phyloP scores from a whole-genome alignment of 306 rosid genomes.

The Pyrus pyrifolia region DNA sequence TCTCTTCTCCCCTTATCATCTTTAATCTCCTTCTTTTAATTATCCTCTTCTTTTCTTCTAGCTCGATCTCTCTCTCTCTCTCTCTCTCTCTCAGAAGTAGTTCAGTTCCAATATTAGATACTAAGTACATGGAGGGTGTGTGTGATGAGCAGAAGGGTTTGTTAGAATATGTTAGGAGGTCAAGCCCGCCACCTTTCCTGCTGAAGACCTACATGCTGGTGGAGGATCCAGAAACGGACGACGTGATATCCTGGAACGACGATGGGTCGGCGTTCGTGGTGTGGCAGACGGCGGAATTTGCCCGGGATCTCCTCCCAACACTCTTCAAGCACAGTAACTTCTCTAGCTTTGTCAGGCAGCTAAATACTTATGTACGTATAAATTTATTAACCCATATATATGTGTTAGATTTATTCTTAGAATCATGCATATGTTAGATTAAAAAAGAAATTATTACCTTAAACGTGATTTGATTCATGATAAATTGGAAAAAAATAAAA shows the following conservation, averaged over 20 bases:
- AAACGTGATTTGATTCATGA: not conserved
- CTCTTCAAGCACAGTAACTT: slow-evolving; percentile 96
- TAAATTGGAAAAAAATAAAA: not conserved
- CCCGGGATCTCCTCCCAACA: slow-evolving; percentile 89
- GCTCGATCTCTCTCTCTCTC: not conserved
- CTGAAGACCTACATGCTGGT: slow-evolving; percentile 76
- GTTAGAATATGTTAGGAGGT: slow-evolving; percentile 59
- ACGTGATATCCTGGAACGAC: slow-evolving; percentile 62
- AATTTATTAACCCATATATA: not conserved
- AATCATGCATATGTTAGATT: not conserved
- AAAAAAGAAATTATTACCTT: not conserved
- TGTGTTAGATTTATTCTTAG: not conserved
- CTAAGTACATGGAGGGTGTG: slow-evolving; percentile 22
- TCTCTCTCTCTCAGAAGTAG: not conserved
- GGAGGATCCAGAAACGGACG: slow-evolving; percentile 73
- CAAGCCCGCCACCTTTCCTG: slow-evolving; percentile 81
- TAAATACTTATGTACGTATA: slow-evolving; percentile 82
- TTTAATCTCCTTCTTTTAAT: not conserved
- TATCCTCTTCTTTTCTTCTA: not conserved
- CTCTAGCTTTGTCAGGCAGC: slow-evolving; percentile 96
- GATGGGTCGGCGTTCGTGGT: slow-evolving; percentile 81
- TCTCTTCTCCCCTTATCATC: slow-evolving; percentile 53
- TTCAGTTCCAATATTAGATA: not conserved
- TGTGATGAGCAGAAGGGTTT: slow-evolving; percentile 31
- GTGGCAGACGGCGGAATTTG: slow-evolving; percentile 91